Base-by-base conservation (phyloP, 2,329 filamentous ascomycete species). In the Hymenoscyphus scutula region DNA sequence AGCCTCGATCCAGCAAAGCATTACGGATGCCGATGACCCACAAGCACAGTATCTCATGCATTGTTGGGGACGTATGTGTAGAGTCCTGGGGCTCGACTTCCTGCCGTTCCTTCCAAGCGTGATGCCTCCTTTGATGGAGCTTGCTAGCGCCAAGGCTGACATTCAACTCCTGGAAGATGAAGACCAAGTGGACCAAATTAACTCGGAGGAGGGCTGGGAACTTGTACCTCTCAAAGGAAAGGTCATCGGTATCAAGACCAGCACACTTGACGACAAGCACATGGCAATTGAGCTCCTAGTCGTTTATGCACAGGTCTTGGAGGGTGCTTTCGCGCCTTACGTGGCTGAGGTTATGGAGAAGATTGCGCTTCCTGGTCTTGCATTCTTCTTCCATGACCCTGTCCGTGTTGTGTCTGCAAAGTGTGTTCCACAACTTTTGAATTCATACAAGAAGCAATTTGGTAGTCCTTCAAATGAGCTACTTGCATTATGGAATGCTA, bases 331-430 rank as follows among this genome's bases (percentile, higher is more conserved):
- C 74, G 92, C 95, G 60, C 91, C 91, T 1, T 98, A 96, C 69
- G 94, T 97, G 59, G 82, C 88, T 53, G 89, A 96, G 64, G 96
- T 97, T 63, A 95, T 98, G 90, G 92, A 97, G 76, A 95, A 95
- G 78, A 96, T 99, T 74, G 94, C 93, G 1, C 81, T 99, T 25
- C 94, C 95, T 7, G 92, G 95, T 23, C 84, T 99, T 56, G 91
- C 92, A 3, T 99, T 99, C 82, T 99, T 98, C 82, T 99, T 99
- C 86, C 95, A 99, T 77, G 95, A 99, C 74, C 94, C 95, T 0
- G 95, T 98, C 62, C 88, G 95, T 60, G 94, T 96, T 59, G 93
- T 96, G 38, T 96, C 95, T 4, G 94, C 95, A 29, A 97, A 97
- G 78, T 87, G 96, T 70, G 91, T 99, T 5, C 95, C 95, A 17